Base-by-base conservation (phyloP, 179 eudicot genomes). In the Patellifolia procumbens region DNA sequence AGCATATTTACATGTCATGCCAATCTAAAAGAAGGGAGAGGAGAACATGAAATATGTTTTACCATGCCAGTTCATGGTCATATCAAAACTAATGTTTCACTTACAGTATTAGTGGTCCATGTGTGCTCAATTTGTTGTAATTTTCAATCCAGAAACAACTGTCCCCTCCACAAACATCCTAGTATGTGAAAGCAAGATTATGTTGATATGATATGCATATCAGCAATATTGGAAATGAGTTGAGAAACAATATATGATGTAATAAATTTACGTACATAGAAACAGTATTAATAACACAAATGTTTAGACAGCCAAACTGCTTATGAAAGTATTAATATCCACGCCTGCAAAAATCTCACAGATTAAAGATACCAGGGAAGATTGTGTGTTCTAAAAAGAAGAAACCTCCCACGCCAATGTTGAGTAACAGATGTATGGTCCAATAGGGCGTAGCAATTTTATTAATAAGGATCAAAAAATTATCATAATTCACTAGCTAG, bases 81-180 rank as follows among this genome's bases (percentile, higher is more conserved):
- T n/a, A n/a, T n/a, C 45, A 22, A 72, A 22, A 37, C 29, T 39
- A 49, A 61, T 24, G 76, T 74, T 72, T 64, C 58, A 80, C 99
- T 78, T 84, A 95, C 99, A 87, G 58, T 83, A 95, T 93, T 76
- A 85, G 87, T 43, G 88, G 89, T 22, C 84, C 87, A 65, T 81
- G 80, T 76, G 59, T 65, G 76, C 85, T 81, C 42, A 94, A 86
- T 6, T 82, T 83, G 81, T 83, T 77, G 90, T 82, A 72, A 82
- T 91, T 95, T 64, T 86, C 89, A 81, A 95, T 83, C 83, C 80
- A 53, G 82, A 95, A 95, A 90, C 99, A 95, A 84, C 90, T 91
- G 46, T 59, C 55, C 73, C 97, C 93, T 65, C 88, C 93, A 79
- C 99, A 95, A 71, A 53, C 81, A 84, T 81, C 94, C 97, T 94